These are phyloP conservation scores for Populus tremula DNA, from an alignment of 345 rosid species.

Conservation along the genomic window DNA sequence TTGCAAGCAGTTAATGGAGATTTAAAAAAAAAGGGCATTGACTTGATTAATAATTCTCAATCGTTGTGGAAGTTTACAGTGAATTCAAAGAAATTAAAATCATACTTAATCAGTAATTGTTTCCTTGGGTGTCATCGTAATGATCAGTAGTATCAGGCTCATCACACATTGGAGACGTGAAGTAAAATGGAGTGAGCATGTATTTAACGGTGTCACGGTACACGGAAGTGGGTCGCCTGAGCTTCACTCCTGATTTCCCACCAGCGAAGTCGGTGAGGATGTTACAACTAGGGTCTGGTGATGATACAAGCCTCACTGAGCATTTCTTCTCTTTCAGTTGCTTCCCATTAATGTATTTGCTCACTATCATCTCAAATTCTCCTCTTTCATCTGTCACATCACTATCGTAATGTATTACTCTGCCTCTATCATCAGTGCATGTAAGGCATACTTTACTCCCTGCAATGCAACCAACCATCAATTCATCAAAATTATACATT, in stretches of 20 bases:
- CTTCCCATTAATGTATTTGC: constrained; percentile 45
- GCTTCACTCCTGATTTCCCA: constrained; percentile 58
- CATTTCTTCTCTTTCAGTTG: constrained; percentile 42
- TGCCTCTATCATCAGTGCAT: constrained; percentile 69
- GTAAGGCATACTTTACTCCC: constrained; percentile 60
- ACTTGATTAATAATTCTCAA: no score
- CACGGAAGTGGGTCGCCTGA: constrained; percentile 39
- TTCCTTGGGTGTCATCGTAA: not conserved
- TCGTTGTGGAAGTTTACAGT: no score
- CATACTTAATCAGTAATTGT: constrained; percentile 16
- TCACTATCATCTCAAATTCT: constrained; percentile 44
- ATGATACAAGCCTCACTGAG: constrained; percentile 61
- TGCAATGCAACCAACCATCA: constrained; percentile 9
- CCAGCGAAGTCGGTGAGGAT: constrained; percentile 61
- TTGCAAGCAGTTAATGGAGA: no score
- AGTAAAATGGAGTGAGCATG: constrained; percentile 49
- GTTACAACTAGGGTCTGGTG: constrained; percentile 55
- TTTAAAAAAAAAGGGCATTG: no score
- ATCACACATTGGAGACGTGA: constrained; percentile 68
- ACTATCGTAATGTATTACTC: constrained; percentile 53
- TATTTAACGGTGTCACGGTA: constrained; percentile 48
- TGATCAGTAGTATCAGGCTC: constrained; percentile 37
- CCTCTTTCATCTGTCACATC: constrained; percentile 65
- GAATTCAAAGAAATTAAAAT: not conserved
- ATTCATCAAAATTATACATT: not conserved